A percentile compares a stretch with the other conserved stretches of the same genome.
Evolutionary conservation across 2,329 filamentous ascomycete genomes (phyloP).

Genomic region (Calonectria crousiana): DNA sequence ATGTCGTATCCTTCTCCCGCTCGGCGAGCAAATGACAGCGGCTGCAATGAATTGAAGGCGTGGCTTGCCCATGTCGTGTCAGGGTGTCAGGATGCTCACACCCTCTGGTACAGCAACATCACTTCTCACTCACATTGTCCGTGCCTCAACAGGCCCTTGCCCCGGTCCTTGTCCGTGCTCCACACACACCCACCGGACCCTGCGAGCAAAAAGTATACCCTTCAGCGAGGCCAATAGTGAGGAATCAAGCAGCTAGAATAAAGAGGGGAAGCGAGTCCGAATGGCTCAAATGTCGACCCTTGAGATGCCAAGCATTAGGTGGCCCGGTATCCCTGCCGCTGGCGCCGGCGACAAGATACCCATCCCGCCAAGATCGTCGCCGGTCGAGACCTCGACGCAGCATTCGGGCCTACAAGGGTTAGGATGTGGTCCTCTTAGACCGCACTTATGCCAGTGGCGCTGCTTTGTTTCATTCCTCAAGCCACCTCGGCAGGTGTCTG

Average conservation of each 20-base stretch:
- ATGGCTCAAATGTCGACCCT: constrained; percentile 14
- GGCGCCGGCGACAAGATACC: constrained; percentile 22
- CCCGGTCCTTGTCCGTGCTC: constrained; percentile 1
- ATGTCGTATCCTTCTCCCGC: constrained; percentile 11
- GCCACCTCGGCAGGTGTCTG: constrained; percentile 4
- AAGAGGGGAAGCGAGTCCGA: constrained; percentile 25
- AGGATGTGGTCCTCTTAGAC: constrained; percentile 1
- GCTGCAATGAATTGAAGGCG: constrained; percentile 18
- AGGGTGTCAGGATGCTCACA: constrained; percentile 20
- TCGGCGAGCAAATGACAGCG: constrained; percentile 13
- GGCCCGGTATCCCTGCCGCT: constrained; percentile 14
- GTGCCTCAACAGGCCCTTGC: background rate
- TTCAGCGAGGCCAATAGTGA: constrained; percentile 34
- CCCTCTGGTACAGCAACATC: constrained; percentile 10
- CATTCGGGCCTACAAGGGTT: constrained; percentile 30
- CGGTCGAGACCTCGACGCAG: constrained; percentile 28
- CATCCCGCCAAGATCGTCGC: constrained; percentile 26
- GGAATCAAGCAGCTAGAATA: constrained; percentile 23
- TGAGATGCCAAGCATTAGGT: constrained; percentile 17
- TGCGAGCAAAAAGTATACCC: constrained; percentile 11
- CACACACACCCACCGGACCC: constrained; percentile 16
- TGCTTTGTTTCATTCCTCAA: constrained; percentile 33
- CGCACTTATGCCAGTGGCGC: constrained; percentile 13
- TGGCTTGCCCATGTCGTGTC: constrained; percentile 19
- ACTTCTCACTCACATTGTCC: constrained; percentile 21